A percentile compares a stretch with the other conserved stretches of the same genome.
Conservation (phyloP, 306 rosid species). For the Ormosia emarginata region DNA sequence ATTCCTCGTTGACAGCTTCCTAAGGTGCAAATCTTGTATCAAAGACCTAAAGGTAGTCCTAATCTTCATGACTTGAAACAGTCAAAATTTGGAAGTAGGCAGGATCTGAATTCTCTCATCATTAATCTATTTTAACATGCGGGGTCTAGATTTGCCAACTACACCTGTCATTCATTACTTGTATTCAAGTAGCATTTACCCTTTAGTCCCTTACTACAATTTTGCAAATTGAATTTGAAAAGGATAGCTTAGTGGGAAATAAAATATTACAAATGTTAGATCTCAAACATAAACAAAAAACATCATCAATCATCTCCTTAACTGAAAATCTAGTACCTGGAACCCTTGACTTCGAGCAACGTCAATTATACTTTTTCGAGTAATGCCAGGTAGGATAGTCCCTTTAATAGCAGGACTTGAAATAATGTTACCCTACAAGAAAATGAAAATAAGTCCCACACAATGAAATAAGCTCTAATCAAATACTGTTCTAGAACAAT, state of each 20-base stretch:
- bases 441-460: conserved; percentile 8
- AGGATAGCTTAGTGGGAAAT: not conserved
- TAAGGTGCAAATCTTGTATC: not conserved
- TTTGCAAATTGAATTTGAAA: not conserved
- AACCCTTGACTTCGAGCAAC: conserved; percentile 86
- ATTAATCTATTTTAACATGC: not conserved
- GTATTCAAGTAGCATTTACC: not conserved
- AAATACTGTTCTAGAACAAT: not conserved
- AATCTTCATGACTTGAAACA: not conserved
- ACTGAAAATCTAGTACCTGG: conserved; percentile 56
- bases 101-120: no score
- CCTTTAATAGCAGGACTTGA: conserved; percentile 89
- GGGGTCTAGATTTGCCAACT: not conserved
- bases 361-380: conserved; percentile 93
- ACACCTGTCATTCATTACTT: not conserved
- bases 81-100: no score
- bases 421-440: conserved; percentile 59
- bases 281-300: not conserved
- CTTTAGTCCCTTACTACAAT: not conserved
- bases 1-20: not conserved
- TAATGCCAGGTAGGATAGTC: conserved; percentile 94
- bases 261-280: not conserved
- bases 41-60: not conserved
- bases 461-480: not conserved
- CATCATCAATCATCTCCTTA: conserved; percentile 11